Conservation (phyloP, 768 basidiomycete species). For the Auricularia auricula-judae region DNA sequence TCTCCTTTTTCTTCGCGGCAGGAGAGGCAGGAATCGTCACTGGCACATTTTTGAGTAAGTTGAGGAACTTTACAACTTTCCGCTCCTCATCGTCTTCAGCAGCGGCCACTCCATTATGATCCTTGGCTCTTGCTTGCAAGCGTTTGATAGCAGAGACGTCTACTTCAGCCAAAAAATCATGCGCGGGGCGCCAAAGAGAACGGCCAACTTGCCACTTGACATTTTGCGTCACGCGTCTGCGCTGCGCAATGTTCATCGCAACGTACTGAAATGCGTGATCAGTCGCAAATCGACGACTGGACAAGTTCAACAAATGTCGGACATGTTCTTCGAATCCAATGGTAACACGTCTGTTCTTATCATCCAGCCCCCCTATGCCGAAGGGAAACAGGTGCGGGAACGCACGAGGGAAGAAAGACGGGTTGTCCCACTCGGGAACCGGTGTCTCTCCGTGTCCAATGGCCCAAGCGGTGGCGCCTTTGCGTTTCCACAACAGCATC, state of each 20-base stretch:
- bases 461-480: too few relatives aligned
- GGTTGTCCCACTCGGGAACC: background rate
- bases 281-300: background rate
- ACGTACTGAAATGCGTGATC: background rate
- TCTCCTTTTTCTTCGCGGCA: background rate
- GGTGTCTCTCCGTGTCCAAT: background rate
- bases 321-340: too few relatives aligned
- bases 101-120: background rate
- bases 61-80: background rate
- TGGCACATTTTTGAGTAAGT: background rate
- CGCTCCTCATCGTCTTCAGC: background rate
- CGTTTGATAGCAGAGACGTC: background rate
- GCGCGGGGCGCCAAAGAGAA: too few relatives aligned
- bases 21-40: background rate
- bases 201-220: background rate
- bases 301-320: background rate
- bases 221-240: background rate
- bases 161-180: background rate
- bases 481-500: too few relatives aligned
- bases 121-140: background rate
- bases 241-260: background rate
- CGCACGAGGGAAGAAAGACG: background rate
- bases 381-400: background rate
- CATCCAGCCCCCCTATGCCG: background rate
- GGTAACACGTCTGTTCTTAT: too few relatives aligned